phyloP scores from a whole-genome alignment of 257 asterid genomes.

The Petrea volubilis region DNA sequence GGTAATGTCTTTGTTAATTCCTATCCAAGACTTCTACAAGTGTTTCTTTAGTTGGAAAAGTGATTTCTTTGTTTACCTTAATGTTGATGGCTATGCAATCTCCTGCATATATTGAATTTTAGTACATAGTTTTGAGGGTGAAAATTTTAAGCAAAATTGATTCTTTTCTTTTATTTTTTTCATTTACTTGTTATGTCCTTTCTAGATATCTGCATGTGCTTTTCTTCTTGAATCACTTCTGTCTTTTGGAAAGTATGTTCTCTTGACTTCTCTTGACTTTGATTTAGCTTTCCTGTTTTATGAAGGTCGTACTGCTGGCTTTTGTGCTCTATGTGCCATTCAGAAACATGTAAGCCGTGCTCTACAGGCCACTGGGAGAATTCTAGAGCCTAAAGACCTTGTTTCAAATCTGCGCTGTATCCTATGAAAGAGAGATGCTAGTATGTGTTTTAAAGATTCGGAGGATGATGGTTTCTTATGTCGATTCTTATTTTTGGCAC shows the following conservation, averaged over 20 bases:
- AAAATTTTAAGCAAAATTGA: no score
- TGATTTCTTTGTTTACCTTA: neutral
- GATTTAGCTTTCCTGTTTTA: slow-evolving; percentile 19
- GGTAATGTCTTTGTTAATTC: neutral
- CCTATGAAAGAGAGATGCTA: slow-evolving; percentile 34
- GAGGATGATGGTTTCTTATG: neutral
- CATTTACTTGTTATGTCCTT: neutral
- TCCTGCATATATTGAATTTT: neutral
- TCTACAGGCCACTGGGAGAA: slow-evolving; percentile 89
- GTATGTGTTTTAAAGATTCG: neutral
- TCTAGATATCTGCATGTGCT: neutral
- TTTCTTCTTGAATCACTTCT: neutral
- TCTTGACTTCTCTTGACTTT: slow-evolving; percentile 25
- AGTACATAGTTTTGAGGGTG: neutral
- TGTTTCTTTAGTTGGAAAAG: neutral
- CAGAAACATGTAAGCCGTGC: slow-evolving; percentile 98
- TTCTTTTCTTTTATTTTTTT: neutral
- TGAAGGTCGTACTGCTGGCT: slow-evolving; percentile 91
- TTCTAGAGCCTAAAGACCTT: slow-evolving; percentile 93
- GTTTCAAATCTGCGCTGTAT: slow-evolving; percentile 96
- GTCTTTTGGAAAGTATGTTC: neutral
- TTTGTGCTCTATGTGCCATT: slow-evolving; percentile 97
- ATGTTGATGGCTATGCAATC: neutral
- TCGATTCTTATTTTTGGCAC: neutral
- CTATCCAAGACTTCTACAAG: neutral